These are phyloP conservation scores for Dendrocalamus latiflorus DNA, from an alignment of 202 grass and related monocot species.

Conservation along the genomic window DNA sequence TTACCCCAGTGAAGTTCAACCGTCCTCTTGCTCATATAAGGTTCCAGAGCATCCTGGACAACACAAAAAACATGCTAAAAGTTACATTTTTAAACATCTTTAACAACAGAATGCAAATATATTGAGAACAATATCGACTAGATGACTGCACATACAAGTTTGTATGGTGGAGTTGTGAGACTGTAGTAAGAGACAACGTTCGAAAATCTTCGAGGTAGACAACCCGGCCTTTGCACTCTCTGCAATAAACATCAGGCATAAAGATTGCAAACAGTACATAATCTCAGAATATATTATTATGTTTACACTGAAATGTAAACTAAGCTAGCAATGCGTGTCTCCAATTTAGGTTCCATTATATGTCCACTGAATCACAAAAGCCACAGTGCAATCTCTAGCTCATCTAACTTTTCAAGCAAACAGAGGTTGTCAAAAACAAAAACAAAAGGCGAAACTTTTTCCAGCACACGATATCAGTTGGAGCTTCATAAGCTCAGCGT, in stretches of 20 bases:
- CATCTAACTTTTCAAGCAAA: background rate
- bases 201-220: constrained; percentile 20
- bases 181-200: constrained; percentile 62
- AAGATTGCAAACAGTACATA: background rate
- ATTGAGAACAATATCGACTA: background rate
- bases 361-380: background rate
- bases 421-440: too few relatives aligned
- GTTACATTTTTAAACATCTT: background rate
- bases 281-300: background rate
- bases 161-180: constrained; percentile 74
- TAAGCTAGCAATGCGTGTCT: background rate
- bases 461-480: background rate
- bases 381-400: background rate
- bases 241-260: constrained; percentile 20
- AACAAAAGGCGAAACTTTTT: background rate
- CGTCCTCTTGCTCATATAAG: constrained; percentile 79
- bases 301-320: background rate
- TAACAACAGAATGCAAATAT: background rate
- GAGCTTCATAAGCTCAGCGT: background rate
- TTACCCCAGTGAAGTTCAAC: constrained; percentile 89
- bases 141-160: constrained; percentile 45
- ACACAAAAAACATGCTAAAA: background rate
- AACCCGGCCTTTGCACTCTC: constrained; percentile 14
- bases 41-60: constrained; percentile 79
- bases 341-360: background rate